These are phyloP conservation scores for Spirogloea muscicola DNA, from an alignment of 139 green algal genomes.

Conservation along the genomic window DNA sequence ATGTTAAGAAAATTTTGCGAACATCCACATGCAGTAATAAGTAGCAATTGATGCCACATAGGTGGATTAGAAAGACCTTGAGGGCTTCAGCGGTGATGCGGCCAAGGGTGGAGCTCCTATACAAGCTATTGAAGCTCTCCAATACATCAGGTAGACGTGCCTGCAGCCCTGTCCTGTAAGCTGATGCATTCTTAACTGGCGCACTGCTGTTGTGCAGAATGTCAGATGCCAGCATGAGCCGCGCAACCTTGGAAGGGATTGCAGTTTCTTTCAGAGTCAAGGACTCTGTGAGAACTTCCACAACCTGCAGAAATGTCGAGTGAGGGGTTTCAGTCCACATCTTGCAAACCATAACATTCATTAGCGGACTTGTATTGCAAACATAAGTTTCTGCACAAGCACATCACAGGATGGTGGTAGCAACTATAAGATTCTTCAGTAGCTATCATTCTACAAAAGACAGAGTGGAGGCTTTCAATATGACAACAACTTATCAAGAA, in stretches of 20 bases:
- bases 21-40: too few relatives aligned
- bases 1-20: too few relatives aligned
- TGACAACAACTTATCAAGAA: too few relatives aligned
- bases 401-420: too few relatives aligned
- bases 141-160: constrained; percentile 64
- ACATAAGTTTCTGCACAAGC: too few relatives aligned
- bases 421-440: too few relatives aligned
- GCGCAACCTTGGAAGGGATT: constrained; percentile 68
- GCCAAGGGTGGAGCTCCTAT: constrained; percentile 24
- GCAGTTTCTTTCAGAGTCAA: constrained; percentile 83
- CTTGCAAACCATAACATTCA: too few relatives aligned
- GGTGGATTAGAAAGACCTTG: constrained; percentile 40
- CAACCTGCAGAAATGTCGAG: constrained; percentile 57
- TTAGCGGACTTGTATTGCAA: too few relatives aligned
- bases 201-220: constrained; percentile 90
- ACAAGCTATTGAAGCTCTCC: constrained; percentile 50
- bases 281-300: constrained; percentile 75
- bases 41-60: too few relatives aligned
- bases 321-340: too few relatives aligned
- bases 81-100: constrained; percentile 43
- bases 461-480: too few relatives aligned
- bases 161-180: constrained; percentile 74
- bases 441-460: too few relatives aligned
- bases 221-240: constrained; percentile 87
- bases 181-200: constrained; percentile 79